Percentiles rank a stretch among this genome's conserved stretches.
phyloP scores from a whole-genome alignment of 352 stramenopile species.

The Globisporangium barbulae region DNA sequence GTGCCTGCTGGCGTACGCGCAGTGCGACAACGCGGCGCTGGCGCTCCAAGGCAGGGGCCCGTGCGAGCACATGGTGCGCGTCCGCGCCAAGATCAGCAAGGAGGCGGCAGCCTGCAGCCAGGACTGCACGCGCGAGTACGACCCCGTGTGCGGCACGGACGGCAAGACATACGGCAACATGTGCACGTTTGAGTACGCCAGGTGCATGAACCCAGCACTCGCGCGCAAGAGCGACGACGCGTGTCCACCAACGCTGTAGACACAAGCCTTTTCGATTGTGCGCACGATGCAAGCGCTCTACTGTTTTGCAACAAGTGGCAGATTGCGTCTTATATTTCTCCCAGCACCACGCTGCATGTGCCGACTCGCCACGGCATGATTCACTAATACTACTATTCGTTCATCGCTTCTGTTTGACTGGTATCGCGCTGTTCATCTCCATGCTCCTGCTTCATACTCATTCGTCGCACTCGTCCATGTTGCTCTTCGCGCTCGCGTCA shows the following conservation, averaged over 20 bases:
- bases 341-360: no score
- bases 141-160: conserved; percentile 18
- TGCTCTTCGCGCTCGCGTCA: background rate
- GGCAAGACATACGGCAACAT: conserved; percentile 20
- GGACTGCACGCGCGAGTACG: conserved; percentile 15
- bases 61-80: conserved; percentile 6
- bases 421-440: background rate
- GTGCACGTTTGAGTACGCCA: conserved; percentile 19
- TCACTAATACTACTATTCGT: no score
- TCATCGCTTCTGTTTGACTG: background rate
- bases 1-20: conserved; percentile 20
- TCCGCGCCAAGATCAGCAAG: conserved; percentile 13
- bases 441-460: background rate
- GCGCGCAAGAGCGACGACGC: conserved; percentile 9
- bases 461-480: background rate
- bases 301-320: background rate
- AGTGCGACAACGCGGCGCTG: conserved; percentile 16
- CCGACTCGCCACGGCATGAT: no score
- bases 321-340: background rate
- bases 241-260: background rate
- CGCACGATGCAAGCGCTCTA: background rate
- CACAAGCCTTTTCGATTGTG: background rate
- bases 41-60: conserved; percentile 1
- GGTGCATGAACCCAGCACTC: conserved; percentile 13
- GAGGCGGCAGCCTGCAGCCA: conserved; percentile 1